Evolutionary conservation across 441 rosid species (phyloP), one percentile per base, ranked within the genome.

Genomic region (Gossypium schwendimanii): DNA sequence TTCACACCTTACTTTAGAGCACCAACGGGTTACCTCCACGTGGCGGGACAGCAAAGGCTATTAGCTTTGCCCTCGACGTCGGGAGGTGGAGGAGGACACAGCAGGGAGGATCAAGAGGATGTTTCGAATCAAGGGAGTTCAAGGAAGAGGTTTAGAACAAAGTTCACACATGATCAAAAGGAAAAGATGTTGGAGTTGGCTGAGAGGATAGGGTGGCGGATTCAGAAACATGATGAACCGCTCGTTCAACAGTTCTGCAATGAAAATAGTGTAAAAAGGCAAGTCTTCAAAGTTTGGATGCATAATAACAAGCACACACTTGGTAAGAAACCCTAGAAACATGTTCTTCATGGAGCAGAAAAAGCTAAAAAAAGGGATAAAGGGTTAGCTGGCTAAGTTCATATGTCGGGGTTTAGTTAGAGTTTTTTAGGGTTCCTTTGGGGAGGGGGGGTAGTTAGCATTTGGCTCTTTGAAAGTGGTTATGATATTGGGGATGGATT

Each of bases 251-350:
- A 83, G 70, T 88, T 88, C 77, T 88, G 93, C 79, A 66, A 73
- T 59, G 91, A 88, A 78, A 78, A 72, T 23, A 91, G 89, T 5
- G 73, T 88, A 7, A 77, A 78, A 39, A 81, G 93, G 52, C 89
- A 87, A 52, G 91, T 88, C 36, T 90, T 88, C 63, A 88, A 88
- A 80, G 89, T 88, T 33, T 88, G 93, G 93, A 87, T 88, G 82
- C 93, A 88, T 79, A 88, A 88, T 78, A 88, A 88, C 83, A 88
- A 88, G 81, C 86, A 88, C 77, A 85, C 89, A 62, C 86, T 85
- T 62, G 91, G 93, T 85, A 88, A 87, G 93, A 85, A 86, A 79
- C 83, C 84, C 82, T 81, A 80, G 75, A 26, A 60, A 49, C 54
- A 57, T 31, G 20, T 14, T 52, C 64, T 39, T 11, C 41, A 14